Conservation (phyloP, 768 basidiomycete species). For the Lactifluus volemus region DNA sequence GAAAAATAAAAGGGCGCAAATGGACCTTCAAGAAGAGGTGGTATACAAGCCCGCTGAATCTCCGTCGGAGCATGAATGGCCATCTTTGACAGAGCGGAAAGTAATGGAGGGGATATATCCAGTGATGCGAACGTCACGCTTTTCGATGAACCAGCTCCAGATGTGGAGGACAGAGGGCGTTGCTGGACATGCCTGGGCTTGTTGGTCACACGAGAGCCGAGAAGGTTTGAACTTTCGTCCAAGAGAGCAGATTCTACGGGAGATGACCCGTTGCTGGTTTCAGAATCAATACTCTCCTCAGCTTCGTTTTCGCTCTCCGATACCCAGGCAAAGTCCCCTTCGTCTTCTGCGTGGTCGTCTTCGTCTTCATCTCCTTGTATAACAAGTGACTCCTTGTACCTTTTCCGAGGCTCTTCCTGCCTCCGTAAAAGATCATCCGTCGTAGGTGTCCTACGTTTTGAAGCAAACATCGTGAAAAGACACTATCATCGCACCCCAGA, state of each 20-base stretch:
- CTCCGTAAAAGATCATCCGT: conserved; percentile 31
- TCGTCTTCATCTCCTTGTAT: conserved; percentile 20
- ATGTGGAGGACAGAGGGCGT: conserved; percentile 1
- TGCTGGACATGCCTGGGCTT: conserved; percentile 13
- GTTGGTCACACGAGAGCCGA: conserved; percentile 22
- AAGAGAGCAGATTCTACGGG: background rate
- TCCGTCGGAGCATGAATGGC: conserved; percentile 80
- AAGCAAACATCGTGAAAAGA: conserved; percentile 17
- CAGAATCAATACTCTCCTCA: conserved; percentile 7
- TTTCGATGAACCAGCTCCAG: conserved; percentile 5
- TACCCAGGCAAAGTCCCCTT: background rate
- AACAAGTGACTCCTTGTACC: conserved; percentile 15
- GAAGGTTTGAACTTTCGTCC: background rate
- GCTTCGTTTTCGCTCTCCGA: background rate
- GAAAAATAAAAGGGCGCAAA: too few species aligned
- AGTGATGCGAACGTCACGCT: conserved; percentile 43
- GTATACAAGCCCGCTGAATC: conserved; percentile 87
- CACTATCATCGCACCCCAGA: too few species aligned
- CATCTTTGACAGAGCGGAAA: conserved; percentile 64
- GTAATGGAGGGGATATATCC: conserved; percentile 51
- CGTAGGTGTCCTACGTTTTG: conserved; percentile 27
- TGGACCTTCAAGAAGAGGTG: conserved; percentile 71
- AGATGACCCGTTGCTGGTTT: background rate
- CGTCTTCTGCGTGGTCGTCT: conserved; percentile 12
- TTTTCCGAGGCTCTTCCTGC: conserved; percentile 26